These are phyloP conservation scores for Sinapis alba DNA, from an alignment of 441 rosid genomes.

Conservation along the genomic window DNA sequence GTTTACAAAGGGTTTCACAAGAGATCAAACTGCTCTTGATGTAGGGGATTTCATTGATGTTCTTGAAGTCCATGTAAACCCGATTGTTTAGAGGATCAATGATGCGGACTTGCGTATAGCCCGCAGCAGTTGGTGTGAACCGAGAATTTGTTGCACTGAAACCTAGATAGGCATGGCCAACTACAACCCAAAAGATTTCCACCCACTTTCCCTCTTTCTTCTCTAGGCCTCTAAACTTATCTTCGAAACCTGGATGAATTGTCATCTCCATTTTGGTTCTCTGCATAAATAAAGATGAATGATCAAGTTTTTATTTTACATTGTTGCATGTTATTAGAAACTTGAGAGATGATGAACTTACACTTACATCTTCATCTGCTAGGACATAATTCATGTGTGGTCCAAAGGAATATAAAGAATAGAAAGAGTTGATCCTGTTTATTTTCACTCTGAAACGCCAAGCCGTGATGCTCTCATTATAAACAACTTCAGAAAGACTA, in stretches of 20 bases:
- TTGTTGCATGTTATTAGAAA: not conserved
- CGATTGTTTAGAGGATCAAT: not conserved
- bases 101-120: not conserved
- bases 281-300: not conserved
- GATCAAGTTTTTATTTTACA: not conserved
- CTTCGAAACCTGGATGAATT: not conserved
- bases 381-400: not conserved
- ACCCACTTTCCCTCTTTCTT: not conserved
- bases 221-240: not conserved
- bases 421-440: not conserved
- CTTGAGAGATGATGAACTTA: not conserved
- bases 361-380: not conserved
- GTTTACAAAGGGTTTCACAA: no score
- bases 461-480: not conserved
- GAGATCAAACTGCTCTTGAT: no score
- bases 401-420: not conserved
- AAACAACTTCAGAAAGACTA: not conserved
- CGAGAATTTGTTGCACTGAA: not conserved
- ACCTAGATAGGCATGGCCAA: not conserved
- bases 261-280: not conserved
- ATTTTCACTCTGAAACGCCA: not conserved
- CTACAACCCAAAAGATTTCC: not conserved
- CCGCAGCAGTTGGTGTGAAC: not conserved
- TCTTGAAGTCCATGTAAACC: not conserved
- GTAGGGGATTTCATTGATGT: not conserved